Evolutionary conservation across 345 rosid species (phyloP).

Genomic region (Ceriops zippeliana): DNA sequence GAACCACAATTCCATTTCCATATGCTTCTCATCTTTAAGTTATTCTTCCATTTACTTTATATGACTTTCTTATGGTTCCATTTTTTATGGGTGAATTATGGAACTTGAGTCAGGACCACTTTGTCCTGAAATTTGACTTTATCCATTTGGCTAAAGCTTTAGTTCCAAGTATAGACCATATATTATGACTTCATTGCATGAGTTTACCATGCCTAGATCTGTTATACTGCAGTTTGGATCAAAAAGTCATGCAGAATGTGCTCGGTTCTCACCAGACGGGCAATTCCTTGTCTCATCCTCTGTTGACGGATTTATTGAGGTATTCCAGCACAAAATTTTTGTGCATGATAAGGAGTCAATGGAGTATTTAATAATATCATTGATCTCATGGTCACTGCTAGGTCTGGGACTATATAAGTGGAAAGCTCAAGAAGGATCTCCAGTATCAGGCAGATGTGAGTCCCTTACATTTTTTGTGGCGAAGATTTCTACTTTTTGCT

Average conservation of each 20-base stretch:
- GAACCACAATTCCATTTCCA: too few relatives aligned
- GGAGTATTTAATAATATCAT: constrained; percentile 20
- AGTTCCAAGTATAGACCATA: background rate
- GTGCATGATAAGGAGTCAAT: constrained; percentile 5
- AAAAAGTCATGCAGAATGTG: constrained; percentile 95
- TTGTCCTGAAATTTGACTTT: too few relatives aligned
- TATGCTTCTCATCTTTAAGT: too few relatives aligned
- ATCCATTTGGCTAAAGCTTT: too few relatives aligned
- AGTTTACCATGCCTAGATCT: constrained; percentile 12
- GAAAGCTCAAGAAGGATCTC: constrained; percentile 97
- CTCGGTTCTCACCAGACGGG: constrained; percentile 94
- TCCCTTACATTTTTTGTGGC: constrained; percentile 5
- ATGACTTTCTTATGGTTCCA: too few relatives aligned
- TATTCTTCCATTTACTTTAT: too few relatives aligned
- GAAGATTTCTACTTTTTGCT: constrained; percentile 1
- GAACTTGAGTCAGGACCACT: too few relatives aligned
- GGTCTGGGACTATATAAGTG: constrained; percentile 99
- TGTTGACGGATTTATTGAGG: constrained; percentile 98
- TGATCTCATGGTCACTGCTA: constrained; percentile 24
- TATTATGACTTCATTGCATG: background rate
- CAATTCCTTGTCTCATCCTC: constrained; percentile 94
- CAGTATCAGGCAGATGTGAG: constrained; percentile 97
- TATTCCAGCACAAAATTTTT: constrained; percentile 22
- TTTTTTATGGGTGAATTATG: too few relatives aligned
- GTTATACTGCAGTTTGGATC: constrained; percentile 71